phyloP scores from a whole-genome alignment of 495 filamentous ascomycete species.

The Tetracladium setigerum region DNA sequence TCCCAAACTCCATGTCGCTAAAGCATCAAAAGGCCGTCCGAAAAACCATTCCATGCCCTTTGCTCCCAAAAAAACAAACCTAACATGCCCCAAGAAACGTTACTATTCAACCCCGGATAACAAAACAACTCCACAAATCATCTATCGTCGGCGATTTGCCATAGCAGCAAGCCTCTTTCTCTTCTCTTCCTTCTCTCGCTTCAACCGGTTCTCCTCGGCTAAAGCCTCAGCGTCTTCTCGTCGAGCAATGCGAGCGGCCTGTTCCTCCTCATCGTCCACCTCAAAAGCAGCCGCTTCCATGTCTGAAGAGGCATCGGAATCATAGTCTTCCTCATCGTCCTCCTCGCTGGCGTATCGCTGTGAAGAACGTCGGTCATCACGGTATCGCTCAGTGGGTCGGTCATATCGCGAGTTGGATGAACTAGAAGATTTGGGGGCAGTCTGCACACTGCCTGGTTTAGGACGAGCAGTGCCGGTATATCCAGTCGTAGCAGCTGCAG shows the following conservation, averaged over 20 bases:
- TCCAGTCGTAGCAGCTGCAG: constrained; percentile 46
- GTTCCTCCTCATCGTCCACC: constrained; percentile 50
- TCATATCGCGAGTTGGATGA: constrained; percentile 16
- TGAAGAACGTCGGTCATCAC: constrained; percentile 10
- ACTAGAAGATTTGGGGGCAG: constrained; percentile 7
- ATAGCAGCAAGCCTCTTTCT: constrained; percentile 17
- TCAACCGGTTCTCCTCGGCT: constrained; percentile 31
- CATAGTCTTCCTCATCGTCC: constrained; percentile 46
- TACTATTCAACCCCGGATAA: too few relatives aligned
- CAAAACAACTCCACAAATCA: not conserved
- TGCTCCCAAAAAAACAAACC: too few relatives aligned
- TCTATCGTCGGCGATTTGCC: constrained; percentile 18
- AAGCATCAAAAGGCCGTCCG: not conserved
- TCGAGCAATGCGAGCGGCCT: constrained; percentile 36
- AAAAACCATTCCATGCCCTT: too few relatives aligned
- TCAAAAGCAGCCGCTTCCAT: constrained; percentile 57
- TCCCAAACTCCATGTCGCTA: constrained; percentile 17
- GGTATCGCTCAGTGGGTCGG: constrained; percentile 17
- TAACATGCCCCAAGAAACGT: too few relatives aligned
- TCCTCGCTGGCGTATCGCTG: constrained; percentile 24
- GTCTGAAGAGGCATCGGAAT: constrained; percentile 45
- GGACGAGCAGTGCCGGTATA: constrained; percentile 45
- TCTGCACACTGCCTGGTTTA: constrained; percentile 17
- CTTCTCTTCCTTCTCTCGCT: constrained; percentile 25
- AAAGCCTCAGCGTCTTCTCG: constrained; percentile 40